Base-by-base conservation (phyloP, 2,329 filamentous ascomycete species). In the Dactylonectria macrodidyma region DNA sequence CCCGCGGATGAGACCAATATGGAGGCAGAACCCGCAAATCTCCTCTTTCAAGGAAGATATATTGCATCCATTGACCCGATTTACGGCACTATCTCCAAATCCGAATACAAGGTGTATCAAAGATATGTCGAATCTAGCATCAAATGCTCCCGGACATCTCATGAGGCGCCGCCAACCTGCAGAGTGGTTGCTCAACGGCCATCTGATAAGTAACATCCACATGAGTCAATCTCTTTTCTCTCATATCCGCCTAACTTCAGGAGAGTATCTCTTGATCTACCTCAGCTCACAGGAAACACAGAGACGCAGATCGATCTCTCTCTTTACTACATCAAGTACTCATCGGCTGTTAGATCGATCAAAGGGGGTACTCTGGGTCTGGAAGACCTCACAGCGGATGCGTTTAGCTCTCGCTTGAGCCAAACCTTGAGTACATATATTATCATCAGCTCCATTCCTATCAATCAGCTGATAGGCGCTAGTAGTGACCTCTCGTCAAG, bases 91-190 rank as follows among this genome's bases (percentile, higher is more conserved):
- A 14, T 47, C 3, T 14, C 56, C 3, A 34, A 38, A 10, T 19
- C 57, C n/a, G 26, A 62, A 26, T 70, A 65, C 12, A 9, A 22
- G 14, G 44, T 54, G 8, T 9, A 12, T 6, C 66, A 68, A 9
- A 65, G 62, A 2, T 66, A 70, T 36, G 51, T 69, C 9, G 59
- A 70, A 9, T 70, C 68, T 2, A 38, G 44, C 1, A 59, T 70
- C 8, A 33, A 34, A 11, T 70, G 68, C 22, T 51, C 30, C 2
- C 59, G 62, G 19, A 16, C 26, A 1, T 52, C 44, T 3, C 16
- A 3, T 8, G 14, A 5, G 7, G n/a, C 1, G 1, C 22, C 19
- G 9, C 2, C 24, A 30, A 63, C 69, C 26, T 70, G 66, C n/a
- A 47, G 59, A 1, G 62, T 69, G 16, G 44, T 41, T 5, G 59